Conservation (phyloP, 345 rosid species). For the Salix koriyanagi region DNA sequence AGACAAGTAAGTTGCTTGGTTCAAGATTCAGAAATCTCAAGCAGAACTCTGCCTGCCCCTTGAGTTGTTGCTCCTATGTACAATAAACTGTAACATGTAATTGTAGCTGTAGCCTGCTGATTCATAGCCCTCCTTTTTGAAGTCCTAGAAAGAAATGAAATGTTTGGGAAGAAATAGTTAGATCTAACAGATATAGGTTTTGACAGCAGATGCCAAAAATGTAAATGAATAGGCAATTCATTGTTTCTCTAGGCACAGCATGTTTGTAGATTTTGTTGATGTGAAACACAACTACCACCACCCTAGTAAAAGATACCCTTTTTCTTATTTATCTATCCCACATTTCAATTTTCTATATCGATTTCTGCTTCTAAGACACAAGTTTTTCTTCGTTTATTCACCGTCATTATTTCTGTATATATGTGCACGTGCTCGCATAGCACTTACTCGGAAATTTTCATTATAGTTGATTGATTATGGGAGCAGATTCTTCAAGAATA, state of each 20-base stretch:
- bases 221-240: conserved; percentile 22
- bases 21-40: neutral
- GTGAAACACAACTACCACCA: neutral
- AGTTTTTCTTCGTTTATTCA: neutral
- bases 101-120: conserved; percentile 11
- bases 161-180: conserved; percentile 29
- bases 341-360: neutral
- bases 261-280: conserved; percentile 3
- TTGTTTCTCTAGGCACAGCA: neutral
- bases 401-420: no score
- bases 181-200: conserved; percentile 10
- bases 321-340: neutral
- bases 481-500: no score
- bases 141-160: conserved; percentile 4
- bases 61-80: conserved; percentile 17
- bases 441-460: no score
- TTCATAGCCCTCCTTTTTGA: neutral
- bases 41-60: neutral
- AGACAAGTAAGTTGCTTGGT: neutral
- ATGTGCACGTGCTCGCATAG: no score
- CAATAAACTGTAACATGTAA: conserved; percentile 18
- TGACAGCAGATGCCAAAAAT: neutral
- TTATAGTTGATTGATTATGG: no score
- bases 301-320: neutral
- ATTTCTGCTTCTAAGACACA: neutral